Base-by-base conservation (phyloP, 257 asterid genomes). In the Solanum neorickii region DNA sequence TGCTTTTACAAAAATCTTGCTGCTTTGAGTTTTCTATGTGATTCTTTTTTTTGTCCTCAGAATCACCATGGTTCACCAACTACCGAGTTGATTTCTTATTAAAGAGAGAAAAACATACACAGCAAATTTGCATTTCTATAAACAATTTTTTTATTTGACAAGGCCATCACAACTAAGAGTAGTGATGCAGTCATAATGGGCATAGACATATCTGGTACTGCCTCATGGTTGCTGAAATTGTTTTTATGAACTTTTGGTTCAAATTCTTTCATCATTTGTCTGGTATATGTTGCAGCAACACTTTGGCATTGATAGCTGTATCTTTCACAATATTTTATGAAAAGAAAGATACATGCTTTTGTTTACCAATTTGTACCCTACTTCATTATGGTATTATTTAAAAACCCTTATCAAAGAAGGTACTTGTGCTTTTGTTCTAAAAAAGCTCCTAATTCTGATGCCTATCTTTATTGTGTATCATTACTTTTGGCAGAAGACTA, bases 401-500 rank as follows among this genome's bases (percentile, higher is more conserved):
- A 46, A 27, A 46, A 78, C 47, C 29, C 85, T 20, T 10, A 47
- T 10, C 25, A 49, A 56, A 80, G 27, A 7, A 46, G 65, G 62
- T 77, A 62, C 41, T 77, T 78, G 15, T 78, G 56, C 46, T 65
- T 78, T 76, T 76, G 59, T 44, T 74, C 35, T 41, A n/a, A 47
- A 80, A 31, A 29, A 10, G 68, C 44, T 80, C 85, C 68, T 47
- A 47, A 39, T 27, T 80, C 44, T 47, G 85, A 47, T 47, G 68
- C 68, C 68, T 29, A 27, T 52, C 75, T 77, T 46, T 72, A 83
- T 66, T 80, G 59, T 62, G 85, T 23, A 35, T 65, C 85, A 76
- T 84, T 68, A 29, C 49, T 37, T 78, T 87, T 42, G 90, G 92
- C 95, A 96, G 99, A 96, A 93, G 91, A 77, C 94, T 27, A 94